A percentile compares a stretch with the other conserved stretches of the same genome.
Conservation (phyloP, 495 filamentous ascomycete genomes). For the Lasiosphaeria hispida region DNA sequence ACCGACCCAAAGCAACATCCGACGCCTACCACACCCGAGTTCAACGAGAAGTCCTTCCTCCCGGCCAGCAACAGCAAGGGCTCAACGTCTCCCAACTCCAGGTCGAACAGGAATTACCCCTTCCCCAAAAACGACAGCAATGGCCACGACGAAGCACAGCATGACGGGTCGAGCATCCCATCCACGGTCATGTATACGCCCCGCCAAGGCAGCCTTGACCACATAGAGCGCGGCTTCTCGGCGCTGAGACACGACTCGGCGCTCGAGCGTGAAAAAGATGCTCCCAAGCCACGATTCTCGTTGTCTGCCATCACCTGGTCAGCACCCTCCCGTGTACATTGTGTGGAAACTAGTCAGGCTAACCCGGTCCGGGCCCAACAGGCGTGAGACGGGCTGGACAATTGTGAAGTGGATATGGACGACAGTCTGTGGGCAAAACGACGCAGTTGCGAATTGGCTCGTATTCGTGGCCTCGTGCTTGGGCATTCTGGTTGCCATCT, state of each 20-base stretch:
- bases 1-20: slow-evolving; percentile 3
- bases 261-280: background rate
- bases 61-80: background rate
- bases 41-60: background rate
- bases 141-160: background rate
- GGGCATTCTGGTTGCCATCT: slow-evolving; percentile 10
- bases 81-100: too few relatives aligned
- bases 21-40: background rate
- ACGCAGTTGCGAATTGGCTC: slow-evolving; percentile 1
- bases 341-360: background rate
- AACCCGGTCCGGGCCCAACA: background rate
- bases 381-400: background rate
- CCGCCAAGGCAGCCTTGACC: background rate
- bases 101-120: too few relatives aligned
- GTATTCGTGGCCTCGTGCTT: slow-evolving; percentile 8
- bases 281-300: background rate
- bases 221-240: slow-evolving; percentile 8
- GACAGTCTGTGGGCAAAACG: slow-evolving; percentile 3
- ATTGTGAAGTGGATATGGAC: background rate
- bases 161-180: background rate
- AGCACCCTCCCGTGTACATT: too few relatives aligned
- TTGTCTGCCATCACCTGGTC: too few relatives aligned
- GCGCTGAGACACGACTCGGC: slow-evolving; percentile 1
- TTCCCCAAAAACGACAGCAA: too few relatives aligned
- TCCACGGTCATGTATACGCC: slow-evolving; percentile 8